Evolutionary conservation across 202 grass and related monocot species (phyloP), one percentile per base, ranked within the genome.

Genomic region (Bolboschoenoplectus hybrid): DNA sequence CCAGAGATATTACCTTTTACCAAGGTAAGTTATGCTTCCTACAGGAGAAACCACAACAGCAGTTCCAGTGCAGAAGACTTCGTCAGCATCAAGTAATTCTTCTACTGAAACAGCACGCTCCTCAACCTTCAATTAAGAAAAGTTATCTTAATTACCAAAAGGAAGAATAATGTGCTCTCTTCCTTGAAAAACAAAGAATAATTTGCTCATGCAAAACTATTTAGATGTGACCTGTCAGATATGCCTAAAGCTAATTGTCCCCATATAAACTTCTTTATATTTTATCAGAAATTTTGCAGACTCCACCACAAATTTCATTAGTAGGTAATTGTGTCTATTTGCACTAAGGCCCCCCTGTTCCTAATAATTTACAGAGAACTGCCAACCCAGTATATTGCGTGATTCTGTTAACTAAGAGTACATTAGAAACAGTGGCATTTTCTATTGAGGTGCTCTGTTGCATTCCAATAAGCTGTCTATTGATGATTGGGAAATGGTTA

Each of bases 11-110:
- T 91, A 89, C 91, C 86, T 93, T 91, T 85, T 97, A 70, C 89
- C 90, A 40, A 69, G 84, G 40, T 92, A 93, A 45, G 87, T 90
- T 66, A 98, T 91, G 81, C 93, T 89, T 44, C 93, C 95, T 45
- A 95, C 90, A 73, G 95, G 89, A 65, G 93, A 92, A 17, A 98
- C 62, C 20, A 94, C 95, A 89, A 95, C 93, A 44, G 95, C 90
- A 41, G 95, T 95, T 83, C 93, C 95, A 6, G 93, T 98, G 78
- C 95, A 98, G 43, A 98, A 98, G 63, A 95, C 93, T 85, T 97
- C 95, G 87, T 95, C 91, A 34, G 95, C 90, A 4, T 89, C 90
- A 85, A 95, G 85, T 72, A 98, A 72, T 71, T 98, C 91, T 58
- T 94, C 93, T 81, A 95, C 91, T 62, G 87, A 79, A 62, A 94